phyloP scores from a whole-genome alignment of 78 protist genomes.

The Dictyostelium citrinum region DNA sequence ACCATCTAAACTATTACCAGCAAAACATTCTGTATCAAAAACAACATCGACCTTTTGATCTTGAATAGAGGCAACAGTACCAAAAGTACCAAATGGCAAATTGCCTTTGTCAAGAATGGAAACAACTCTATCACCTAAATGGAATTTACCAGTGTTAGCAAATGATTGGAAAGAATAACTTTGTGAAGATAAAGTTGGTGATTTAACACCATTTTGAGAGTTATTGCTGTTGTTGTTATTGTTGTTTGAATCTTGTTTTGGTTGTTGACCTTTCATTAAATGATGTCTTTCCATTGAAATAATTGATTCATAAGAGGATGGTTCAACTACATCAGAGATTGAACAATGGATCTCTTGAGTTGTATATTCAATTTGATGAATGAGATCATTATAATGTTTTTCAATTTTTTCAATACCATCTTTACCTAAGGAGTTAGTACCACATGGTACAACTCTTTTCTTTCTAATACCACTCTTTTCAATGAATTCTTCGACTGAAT shows the following conservation, averaged over 20 bases:
- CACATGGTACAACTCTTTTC: constrained; percentile 58
- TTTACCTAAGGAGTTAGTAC: background rate
- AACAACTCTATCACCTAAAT: constrained; percentile 56
- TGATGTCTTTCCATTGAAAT: constrained; percentile 59
- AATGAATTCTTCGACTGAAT: background rate
- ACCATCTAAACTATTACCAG: constrained; percentile 29
- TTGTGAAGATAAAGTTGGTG: background rate
- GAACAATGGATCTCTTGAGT: background rate
- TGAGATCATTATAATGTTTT: background rate
- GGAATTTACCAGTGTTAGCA: background rate
- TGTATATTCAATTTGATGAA: background rate
- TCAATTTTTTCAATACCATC: constrained; percentile 20
- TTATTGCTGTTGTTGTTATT: no score
- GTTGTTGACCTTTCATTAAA: background rate
- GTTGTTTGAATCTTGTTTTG: background rate
- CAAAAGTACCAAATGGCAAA: constrained; percentile 65
- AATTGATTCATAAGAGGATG: constrained; percentile 43
- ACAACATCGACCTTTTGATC: constrained; percentile 62
- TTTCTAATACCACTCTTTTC: constrained; percentile 14
- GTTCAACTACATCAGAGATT: constrained; percentile 10
- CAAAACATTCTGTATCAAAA: constrained; percentile 42
- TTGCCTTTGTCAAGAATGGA: constrained; percentile 53
- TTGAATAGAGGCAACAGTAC: constrained; percentile 31
- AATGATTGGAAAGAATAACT: background rate
- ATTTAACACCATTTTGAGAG: background rate